Evolutionary conservation across 2,329 filamentous ascomycete genomes (phyloP), one percentile per base, ranked within the genome.

Genomic region (Setomelanomma holmii): DNA sequence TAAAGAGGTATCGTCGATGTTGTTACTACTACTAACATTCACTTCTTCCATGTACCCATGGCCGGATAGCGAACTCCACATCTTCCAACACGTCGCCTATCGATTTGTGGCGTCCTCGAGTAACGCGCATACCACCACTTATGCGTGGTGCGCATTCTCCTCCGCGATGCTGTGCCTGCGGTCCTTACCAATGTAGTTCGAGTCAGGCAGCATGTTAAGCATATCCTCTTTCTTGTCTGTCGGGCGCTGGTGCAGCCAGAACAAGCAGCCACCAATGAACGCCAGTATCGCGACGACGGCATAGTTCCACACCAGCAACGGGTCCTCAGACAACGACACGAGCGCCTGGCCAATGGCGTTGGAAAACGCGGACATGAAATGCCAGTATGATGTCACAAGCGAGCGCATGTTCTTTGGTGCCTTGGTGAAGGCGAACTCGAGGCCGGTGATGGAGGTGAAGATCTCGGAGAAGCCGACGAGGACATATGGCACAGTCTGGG

Each of bases 381-480:
- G 80, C 67, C 86, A 86, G 64, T 91, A 79, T 17, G 84, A 84
- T 73, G 78, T 81, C 11, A 93, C 88, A n/a, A 92, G 80, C 1
- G 86, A 89, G 60, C 88, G 87, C 89, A 93, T 93, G 78, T 91
- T 91, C 66, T 83, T 85, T 21, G 89, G 89, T 0, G 89, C 88
- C 75, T 91, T 90, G 71, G 86, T 87, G 78, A 86, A 92, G 27
- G 89, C 89, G 58, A 90, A 91, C 70, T 91, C 89, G 58, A 89
- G 84, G 1, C 86, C 86, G 3, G 84, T 86, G 51, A 86, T 80
- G 10, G 79, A 82, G 2, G 82, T 79, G 57, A 85, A 80, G 64
- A 84, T 85, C 66, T 85, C 83, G 2, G 81, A 83, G 54, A 85
- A 78, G 55, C 79, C 83, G 50, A 83, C 79, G 2, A 86, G 73